A percentile compares a stretch with the other conserved stretches of the same genome.
These are phyloP conservation scores for Heliamphora exappendiculata DNA, from an alignment of 148 eudicot species.

Conservation along the genomic window DNA sequence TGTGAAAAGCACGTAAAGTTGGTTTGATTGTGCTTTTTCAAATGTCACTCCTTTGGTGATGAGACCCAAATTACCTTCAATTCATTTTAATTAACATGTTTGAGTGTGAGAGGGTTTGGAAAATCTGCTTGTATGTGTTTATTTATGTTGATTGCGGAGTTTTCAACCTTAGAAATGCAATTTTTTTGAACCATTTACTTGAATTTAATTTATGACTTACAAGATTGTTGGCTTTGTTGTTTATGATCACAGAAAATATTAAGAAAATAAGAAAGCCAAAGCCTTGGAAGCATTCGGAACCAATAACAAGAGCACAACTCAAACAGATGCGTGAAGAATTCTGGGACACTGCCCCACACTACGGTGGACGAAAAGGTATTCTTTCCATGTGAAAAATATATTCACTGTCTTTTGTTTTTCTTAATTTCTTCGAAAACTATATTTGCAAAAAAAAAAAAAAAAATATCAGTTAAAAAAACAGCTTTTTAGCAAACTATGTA, in stretches of 20 bases:
- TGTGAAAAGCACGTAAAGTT: background rate
- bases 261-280: conserved; percentile 72
- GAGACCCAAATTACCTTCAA: background rate
- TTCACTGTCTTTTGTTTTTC: background rate
- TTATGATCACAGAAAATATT: conserved; percentile 26
- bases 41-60: background rate
- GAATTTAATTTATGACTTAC: background rate
- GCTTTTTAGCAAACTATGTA: background rate
- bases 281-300: conserved; percentile 75
- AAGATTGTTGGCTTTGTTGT: background rate
- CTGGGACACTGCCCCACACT: conserved; percentile 94
- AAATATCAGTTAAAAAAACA: background rate
- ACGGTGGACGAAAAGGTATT: conserved; percentile 73
- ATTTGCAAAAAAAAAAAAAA: background rate
- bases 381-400: background rate
- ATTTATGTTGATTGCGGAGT: background rate
- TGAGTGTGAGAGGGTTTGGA: background rate
- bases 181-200: background rate
- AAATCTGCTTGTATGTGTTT: background rate
- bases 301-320: conserved; percentile 58
- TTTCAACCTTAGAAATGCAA: background rate
- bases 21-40: background rate
- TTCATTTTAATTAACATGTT: background rate
- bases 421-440: background rate
- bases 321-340: conserved; percentile 78